These are phyloP conservation scores for Talaromyces borbonicus DNA, from an alignment of 495 filamentous ascomycete genomes.

Conservation along the genomic window DNA sequence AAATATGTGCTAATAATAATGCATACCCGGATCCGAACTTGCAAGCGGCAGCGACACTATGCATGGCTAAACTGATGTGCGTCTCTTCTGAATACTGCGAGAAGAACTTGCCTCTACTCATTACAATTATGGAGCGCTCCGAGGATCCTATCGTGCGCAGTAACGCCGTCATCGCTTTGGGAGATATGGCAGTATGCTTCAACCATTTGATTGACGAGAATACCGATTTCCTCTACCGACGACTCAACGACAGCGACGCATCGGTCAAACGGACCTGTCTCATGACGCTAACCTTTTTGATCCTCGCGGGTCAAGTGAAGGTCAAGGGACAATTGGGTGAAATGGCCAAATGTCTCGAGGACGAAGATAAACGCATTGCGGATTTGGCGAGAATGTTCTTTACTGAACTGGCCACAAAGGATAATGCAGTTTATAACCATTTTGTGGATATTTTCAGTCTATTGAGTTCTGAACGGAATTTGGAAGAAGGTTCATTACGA, in stretches of 20 bases:
- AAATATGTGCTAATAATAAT: conserved; percentile 92
- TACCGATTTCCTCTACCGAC: conserved; percentile 92
- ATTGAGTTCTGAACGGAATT: conserved; percentile 65
- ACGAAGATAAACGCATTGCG: conserved; percentile 84
- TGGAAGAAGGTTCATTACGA: conserved; percentile 76
- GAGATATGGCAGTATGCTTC: conserved; percentile 99
- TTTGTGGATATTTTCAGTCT: conserved; percentile 99
- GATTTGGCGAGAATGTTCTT: conserved; percentile 98
- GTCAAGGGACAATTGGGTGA: conserved; percentile 99
- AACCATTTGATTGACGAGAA: conserved; percentile 99
- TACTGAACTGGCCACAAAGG: conserved; percentile 89
- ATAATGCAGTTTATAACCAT: conserved; percentile 98
- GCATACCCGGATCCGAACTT: conserved; percentile 76
- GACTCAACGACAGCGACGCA: conserved; percentile 76
- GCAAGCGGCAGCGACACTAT: conserved; percentile 90
- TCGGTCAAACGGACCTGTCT: conserved; percentile 95
- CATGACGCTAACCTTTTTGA: conserved; percentile 97
- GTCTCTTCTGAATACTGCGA: conserved; percentile 93
- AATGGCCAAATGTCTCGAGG: conserved; percentile 98
- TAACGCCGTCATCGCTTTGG: conserved; percentile 93
- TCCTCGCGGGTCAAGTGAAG: conserved; percentile 96
- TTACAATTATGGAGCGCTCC: conserved; percentile 95
- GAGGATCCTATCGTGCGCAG: conserved; percentile 80
- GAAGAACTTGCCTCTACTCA: conserved; percentile 80
- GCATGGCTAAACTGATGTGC: conserved; percentile 97